Percentiles rank a stretch among this genome's conserved stretches.
Evolutionary conservation across 116 monocot genomes (phyloP).

Genomic region (Thalassia testudinum): DNA sequence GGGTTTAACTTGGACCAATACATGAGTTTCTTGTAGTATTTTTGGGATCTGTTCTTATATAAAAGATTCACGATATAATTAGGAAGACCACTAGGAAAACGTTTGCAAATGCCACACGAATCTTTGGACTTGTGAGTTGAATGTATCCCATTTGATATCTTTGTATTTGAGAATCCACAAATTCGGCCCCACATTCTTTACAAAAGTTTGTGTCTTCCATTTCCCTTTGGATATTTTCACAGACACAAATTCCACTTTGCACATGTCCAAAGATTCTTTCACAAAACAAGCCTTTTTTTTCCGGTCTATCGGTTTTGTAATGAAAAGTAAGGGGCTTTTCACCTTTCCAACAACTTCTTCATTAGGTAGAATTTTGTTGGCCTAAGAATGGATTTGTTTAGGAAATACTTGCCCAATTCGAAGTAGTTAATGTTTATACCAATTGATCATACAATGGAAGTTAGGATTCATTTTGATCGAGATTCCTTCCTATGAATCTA

Average conservation of each 20-base stretch:
- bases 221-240: constrained; percentile 9
- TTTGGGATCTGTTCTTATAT: too few species aligned
- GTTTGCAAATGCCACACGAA: constrained; percentile 14
- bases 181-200: constrained; percentile 14
- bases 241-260: constrained; percentile 21
- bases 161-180: constrained; percentile 15
- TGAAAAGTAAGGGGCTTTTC: constrained; percentile 14
- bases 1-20: too few species aligned
- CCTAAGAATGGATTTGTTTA: constrained; percentile 13
- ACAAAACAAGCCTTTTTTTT: constrained; percentile 19
- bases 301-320: constrained; percentile 14
- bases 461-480: constrained; percentile 7
- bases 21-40: too few species aligned
- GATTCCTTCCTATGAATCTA: constrained; percentile 9
- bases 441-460: background rate
- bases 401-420: constrained; percentile 6
- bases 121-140: constrained; percentile 15
- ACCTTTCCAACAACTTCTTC: constrained; percentile 9
- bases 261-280: constrained; percentile 19
- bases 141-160: constrained; percentile 23
- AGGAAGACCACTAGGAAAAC: too few species aligned
- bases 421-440: constrained; percentile 10
- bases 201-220: constrained; percentile 8
- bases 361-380: constrained; percentile 13
- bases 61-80: constrained; percentile 9